These are phyloP conservation scores for Sporothrix globosa DNA, from an alignment of 2,329 filamentous ascomycete species.

Conservation along the genomic window DNA sequence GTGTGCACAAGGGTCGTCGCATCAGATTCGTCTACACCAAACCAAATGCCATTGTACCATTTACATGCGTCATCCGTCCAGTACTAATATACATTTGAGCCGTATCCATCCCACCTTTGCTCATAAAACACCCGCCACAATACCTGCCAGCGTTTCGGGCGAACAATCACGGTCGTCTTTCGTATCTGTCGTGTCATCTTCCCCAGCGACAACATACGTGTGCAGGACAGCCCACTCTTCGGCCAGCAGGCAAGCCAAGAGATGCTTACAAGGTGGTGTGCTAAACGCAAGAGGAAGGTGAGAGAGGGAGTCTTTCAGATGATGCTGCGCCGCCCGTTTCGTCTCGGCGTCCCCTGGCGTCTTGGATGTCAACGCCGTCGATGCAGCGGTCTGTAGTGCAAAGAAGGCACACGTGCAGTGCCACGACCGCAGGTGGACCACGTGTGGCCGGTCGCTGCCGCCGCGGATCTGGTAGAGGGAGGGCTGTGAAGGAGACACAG, in stretches of 20 bases:
- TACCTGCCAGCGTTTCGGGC: constrained; percentile 71
- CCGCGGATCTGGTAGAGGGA: constrained; percentile 38
- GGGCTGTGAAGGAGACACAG: neutral
- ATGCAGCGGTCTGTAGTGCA: constrained; percentile 55
- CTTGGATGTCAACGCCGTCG: constrained; percentile 4
- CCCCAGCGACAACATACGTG: constrained; percentile 56
- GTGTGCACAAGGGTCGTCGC: constrained; percentile 17
- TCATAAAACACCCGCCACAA: constrained; percentile 53
- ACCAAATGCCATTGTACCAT: constrained; percentile 30
- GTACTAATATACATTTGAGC: neutral
- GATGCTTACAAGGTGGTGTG: constrained; percentile 73
- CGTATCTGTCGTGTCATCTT: constrained; percentile 48
- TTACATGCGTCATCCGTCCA: constrained; percentile 4
- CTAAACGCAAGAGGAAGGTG: constrained; percentile 39
- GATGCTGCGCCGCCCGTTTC: constrained; percentile 26
- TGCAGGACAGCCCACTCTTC: constrained; percentile 66
- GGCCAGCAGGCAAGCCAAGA: constrained; percentile 79
- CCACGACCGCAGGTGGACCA: constrained; percentile 76
- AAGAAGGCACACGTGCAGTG: constrained; percentile 90
- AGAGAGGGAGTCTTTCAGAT: constrained; percentile 13
- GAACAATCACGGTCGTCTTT: neutral
- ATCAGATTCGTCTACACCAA: neutral
- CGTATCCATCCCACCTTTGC: neutral
- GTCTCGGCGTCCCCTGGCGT: constrained; percentile 30
- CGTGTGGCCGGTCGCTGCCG: constrained; percentile 54